A percentile compares a stretch with the other conserved stretches of the same genome.
Evolutionary conservation across 2,329 filamentous ascomycete genomes (phyloP).

Genomic region (Helminthosporium solani): DNA sequence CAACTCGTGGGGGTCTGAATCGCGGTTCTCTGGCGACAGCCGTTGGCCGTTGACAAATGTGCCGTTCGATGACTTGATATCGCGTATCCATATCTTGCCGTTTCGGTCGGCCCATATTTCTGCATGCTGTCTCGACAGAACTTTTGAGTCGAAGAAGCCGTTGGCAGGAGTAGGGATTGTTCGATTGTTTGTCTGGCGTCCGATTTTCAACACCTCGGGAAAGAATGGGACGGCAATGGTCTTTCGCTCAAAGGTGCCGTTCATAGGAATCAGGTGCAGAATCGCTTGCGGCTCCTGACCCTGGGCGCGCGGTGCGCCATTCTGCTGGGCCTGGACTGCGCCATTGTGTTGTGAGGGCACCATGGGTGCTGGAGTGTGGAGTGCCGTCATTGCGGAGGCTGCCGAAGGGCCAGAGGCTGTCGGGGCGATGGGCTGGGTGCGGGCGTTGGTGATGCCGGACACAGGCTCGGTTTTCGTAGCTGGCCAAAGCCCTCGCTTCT

Average conservation of each 20-base stretch:
- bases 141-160: constrained; percentile 97
- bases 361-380: constrained; percentile 62
- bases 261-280: constrained; percentile 83
- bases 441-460: constrained; percentile 61
- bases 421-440: constrained; percentile 62
- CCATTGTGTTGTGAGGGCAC: constrained; percentile 69
- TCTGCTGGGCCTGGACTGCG: constrained; percentile 60
- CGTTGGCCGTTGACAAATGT: constrained; percentile 95
- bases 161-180: constrained; percentile 88
- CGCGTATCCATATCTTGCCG: constrained; percentile 92
- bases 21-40: constrained; percentile 88
- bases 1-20: constrained; percentile 93
- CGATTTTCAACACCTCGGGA: constrained; percentile 92
- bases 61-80: constrained; percentile 97
- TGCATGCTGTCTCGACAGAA: constrained; percentile 91
- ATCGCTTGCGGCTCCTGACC: constrained; percentile 67
- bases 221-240: constrained; percentile 90
- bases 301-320: constrained; percentile 54
- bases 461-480: constrained; percentile 66
- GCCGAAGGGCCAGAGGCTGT: constrained; percentile 60
- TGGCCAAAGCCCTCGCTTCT: constrained; percentile 63
- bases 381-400: constrained; percentile 62
- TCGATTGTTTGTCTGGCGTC: constrained; percentile 95
- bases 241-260: constrained; percentile 96
- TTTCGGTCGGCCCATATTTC: constrained; percentile 86